Conservation (phyloP, 1,284 basidiomycete genomes). For the Coniophora puteana region DNA sequence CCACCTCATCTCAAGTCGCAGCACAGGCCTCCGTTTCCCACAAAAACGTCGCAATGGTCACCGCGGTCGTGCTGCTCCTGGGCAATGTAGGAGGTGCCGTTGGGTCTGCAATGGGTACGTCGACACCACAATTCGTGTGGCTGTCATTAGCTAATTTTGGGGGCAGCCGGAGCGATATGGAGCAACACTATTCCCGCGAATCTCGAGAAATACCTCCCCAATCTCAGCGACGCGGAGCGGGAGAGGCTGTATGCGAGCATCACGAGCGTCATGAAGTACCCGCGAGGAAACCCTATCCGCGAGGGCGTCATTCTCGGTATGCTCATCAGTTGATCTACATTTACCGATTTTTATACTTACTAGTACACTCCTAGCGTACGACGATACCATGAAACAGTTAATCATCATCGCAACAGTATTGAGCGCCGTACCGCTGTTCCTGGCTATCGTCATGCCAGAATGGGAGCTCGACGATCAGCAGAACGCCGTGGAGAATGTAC, state of each 20-base stretch:
- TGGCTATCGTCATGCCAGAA: slow-evolving; percentile 41
- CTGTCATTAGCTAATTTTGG: background rate
- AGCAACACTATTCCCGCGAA: slow-evolving; percentile 55
- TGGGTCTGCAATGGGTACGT: slow-evolving; percentile 39
- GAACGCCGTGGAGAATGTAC: slow-evolving; percentile 38
- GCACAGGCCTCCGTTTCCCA: slow-evolving; percentile 61
- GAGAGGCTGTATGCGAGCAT: slow-evolving; percentile 49
- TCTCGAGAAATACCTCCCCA: slow-evolving; percentile 51
- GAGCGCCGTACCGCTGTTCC: slow-evolving; percentile 34
- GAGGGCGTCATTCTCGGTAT: slow-evolving; percentile 53
- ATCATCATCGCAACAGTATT: slow-evolving; percentile 42
- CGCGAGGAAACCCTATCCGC: slow-evolving; percentile 49
- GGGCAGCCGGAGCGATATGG: slow-evolving; percentile 55
- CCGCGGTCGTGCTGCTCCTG: slow-evolving; percentile 62
- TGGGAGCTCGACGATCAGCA: slow-evolving; percentile 45
- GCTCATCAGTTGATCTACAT: slow-evolving; percentile 11
- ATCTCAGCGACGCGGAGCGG: slow-evolving; percentile 32
- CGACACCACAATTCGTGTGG: slow-evolving; percentile 10
- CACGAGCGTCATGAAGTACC: slow-evolving; percentile 38
- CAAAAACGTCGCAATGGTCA: slow-evolving; percentile 60
- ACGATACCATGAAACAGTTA: slow-evolving; percentile 52
- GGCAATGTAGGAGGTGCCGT: slow-evolving; percentile 56
- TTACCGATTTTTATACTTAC: background rate
- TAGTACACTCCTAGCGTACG: slow-evolving; percentile 37
- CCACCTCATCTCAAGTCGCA: slow-evolving; percentile 54